Base-by-base conservation (phyloP, 139 green algal genomes). In the Pleodorina starrii region DNA sequence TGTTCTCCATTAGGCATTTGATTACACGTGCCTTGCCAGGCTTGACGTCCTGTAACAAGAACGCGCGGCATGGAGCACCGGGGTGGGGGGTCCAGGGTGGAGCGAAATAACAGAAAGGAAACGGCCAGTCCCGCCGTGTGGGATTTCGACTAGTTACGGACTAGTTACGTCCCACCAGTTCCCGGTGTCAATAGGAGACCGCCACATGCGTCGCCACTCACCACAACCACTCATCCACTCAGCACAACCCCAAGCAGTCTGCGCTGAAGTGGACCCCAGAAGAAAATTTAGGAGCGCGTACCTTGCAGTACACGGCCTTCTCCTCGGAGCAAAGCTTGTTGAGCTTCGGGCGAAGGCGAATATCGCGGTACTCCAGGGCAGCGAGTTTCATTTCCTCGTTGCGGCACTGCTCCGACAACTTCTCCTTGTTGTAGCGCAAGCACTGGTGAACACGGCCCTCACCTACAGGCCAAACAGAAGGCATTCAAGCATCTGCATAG, bases 261-360 rank as follows among this genome's bases (percentile, higher is more conserved):
- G n/a, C n/a, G n/a, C n/a, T n/a, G n/a, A n/a, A n/a, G n/a, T n/a
- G n/a, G n/a, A n/a, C n/a, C n/a, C n/a, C n/a, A n/a, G n/a, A n/a
- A n/a, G n/a, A n/a, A n/a, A n/a, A n/a, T n/a, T n/a, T n/a, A n/a
- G n/a, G n/a, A n/a, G n/a, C n/a, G n/a, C 68, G 12, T 48, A 93
- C 92, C 83, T 96, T 95, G 94, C 96, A 98, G 91, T 95, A 97
- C 6, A 96, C 91, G 0, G 91, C 90, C 80, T 95, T 93, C 92
- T 98, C 96, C 75, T 96, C 93, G 2, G 92, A 95, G 92, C 96
- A 98, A 10, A 94, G 80, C 81, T 97, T 96, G 66, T 93, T 93
- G 46, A 98, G 91, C 89, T 94, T 94, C 5, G 96, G 95, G 25
- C 90, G 78, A 88, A 98, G 91, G 29, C 96, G 91, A 9, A 97